Conservation (phyloP, 257 asterid genomes). For the Lycium barbarum region DNA sequence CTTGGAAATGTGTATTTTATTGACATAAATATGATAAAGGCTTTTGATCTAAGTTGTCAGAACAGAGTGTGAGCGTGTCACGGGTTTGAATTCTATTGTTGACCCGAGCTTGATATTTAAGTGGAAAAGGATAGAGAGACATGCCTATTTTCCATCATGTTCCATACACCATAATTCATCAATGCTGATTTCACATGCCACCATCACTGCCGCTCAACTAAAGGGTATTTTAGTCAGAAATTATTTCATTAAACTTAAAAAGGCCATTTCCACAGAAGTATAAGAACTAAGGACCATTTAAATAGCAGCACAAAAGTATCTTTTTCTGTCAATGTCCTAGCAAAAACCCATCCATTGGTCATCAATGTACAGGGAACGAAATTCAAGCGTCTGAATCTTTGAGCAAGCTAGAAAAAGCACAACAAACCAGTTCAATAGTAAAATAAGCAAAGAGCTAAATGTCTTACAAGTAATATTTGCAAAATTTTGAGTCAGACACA, state of each 20-base stretch:
- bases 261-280: not conserved
- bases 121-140: no score
- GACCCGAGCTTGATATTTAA: no score
- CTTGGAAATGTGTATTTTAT: not conserved
- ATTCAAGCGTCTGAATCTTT: not conserved
- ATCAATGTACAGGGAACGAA: not conserved
- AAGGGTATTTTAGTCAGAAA: not conserved
- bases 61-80: no score
- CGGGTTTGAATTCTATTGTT: no score
- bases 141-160: no score
- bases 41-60: no score
- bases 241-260: not conserved
- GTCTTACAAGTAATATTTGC: not conserved
- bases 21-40: not conserved
- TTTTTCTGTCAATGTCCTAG: not conserved
- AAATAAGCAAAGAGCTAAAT: slow-evolving; percentile 1
- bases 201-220: no score
- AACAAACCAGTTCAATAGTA: not conserved
- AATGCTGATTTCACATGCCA: no score
- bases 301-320: not conserved
- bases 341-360: not conserved
- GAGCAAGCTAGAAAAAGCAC: not conserved
- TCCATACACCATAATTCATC: no score
- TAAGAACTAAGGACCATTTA: not conserved
- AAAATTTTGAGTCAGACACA: slow-evolving; percentile 20